Conservation (phyloP, 1,284 basidiomycete genomes). For the Tylopilus sp. region DNA sequence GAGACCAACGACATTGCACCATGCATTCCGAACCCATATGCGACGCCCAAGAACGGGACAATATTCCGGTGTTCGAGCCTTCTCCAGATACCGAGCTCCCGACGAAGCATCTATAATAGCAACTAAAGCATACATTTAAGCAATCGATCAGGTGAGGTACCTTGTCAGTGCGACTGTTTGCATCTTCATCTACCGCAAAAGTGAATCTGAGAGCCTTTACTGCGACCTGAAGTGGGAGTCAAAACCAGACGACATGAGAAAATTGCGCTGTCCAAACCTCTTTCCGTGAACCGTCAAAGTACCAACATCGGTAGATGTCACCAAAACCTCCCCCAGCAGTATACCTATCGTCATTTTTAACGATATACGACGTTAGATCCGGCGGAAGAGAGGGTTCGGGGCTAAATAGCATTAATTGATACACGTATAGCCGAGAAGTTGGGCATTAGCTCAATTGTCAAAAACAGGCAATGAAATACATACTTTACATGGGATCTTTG, state of each 20-base stretch:
- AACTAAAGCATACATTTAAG: too few relatives aligned
- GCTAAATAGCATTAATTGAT: too few relatives aligned
- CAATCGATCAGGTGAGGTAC: not conserved
- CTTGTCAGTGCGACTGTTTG: not conserved
- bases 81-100: conserved; percentile 35
- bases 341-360: not conserved
- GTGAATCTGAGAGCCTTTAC: not conserved
- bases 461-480: too few relatives aligned
- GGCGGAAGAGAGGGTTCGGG: not conserved
- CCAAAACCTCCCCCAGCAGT: not conserved
- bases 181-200: not conserved
- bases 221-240: not conserved
- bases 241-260: not conserved
- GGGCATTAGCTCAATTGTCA: too few relatives aligned
- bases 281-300: not conserved
- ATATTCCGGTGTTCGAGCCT: conserved; percentile 25
- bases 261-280: not conserved
- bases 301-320: conserved; percentile 1
- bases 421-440: too few relatives aligned
- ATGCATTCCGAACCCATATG: conserved; percentile 24
- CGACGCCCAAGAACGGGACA: conserved; percentile 31
- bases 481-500: too few relatives aligned
- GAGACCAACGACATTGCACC: conserved; percentile 26
- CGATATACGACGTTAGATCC: not conserved
- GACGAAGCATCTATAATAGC: conserved; percentile 1